phyloP scores from a whole-genome alignment of 306 rosid genomes.

The Fagus crenata region DNA sequence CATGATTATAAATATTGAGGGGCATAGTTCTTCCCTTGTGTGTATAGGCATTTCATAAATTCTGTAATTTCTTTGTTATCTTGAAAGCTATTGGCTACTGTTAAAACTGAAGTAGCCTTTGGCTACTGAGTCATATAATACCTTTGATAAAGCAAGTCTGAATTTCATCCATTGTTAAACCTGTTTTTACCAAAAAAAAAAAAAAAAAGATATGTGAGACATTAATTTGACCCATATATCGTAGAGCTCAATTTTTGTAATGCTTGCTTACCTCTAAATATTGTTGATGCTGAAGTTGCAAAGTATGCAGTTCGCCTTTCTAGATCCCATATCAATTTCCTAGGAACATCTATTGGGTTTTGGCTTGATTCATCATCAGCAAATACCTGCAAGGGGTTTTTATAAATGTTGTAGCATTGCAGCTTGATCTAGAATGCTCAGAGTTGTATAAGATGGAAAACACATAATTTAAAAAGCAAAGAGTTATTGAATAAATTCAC shows the following conservation, averaged over 20 bases:
- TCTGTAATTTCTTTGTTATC: not conserved
- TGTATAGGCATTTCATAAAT: not conserved
- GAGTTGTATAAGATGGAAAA: not conserved
- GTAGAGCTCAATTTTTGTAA: not conserved
- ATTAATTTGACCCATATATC: not conserved
- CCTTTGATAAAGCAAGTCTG: constrained; percentile 40
- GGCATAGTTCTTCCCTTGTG: not conserved
- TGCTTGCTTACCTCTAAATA: constrained; percentile 44
- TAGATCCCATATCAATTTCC: constrained; percentile 47
- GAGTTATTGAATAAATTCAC: constrained; percentile 29
- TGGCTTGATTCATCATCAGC: constrained; percentile 50
- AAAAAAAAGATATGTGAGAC: not conserved
- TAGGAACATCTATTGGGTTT: constrained; percentile 55
- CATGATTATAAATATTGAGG: not conserved
- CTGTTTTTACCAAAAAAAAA: constrained; percentile 29
- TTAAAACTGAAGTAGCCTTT: not conserved
- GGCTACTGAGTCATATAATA: constrained; percentile 14
- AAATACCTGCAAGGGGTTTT: constrained; percentile 46
- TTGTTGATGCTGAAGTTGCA: constrained; percentile 47
- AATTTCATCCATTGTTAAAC: constrained; percentile 17
- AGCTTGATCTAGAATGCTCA: not conserved
- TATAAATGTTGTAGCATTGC: not conserved
- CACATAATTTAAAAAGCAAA: not conserved
- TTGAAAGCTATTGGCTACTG: not conserved
- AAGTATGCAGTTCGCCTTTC: constrained; percentile 35